phyloP scores from a whole-genome alignment of 768 basidiomycete species.

The Clitopilus passeckerianus region DNA sequence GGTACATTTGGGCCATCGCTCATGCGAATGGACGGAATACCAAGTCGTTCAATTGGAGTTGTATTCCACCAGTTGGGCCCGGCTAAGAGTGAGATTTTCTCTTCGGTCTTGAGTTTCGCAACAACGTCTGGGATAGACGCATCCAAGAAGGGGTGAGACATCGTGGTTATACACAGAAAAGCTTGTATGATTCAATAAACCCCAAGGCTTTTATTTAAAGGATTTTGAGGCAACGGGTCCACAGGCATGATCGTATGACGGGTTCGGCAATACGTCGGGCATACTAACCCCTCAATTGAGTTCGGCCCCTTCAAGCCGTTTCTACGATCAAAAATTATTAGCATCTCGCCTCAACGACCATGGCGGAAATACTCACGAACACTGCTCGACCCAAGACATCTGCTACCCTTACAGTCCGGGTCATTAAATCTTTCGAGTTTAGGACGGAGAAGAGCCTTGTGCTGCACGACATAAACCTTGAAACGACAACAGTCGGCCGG shows the following conservation, averaged over 20 bases:
- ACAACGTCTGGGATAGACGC: slow-evolving; percentile 50
- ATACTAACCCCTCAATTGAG: not conserved
- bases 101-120: slow-evolving; percentile 48
- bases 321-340: slow-evolving; percentile 1
- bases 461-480: slow-evolving; percentile 76
- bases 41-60: slow-evolving; percentile 45
- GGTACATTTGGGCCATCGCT: slow-evolving; percentile 64
- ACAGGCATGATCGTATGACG: not conserved
- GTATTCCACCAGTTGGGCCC: slow-evolving; percentile 76
- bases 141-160: slow-evolving; percentile 43
- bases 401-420: slow-evolving; percentile 84
- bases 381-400: slow-evolving; percentile 60
- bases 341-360: not conserved
- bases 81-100: slow-evolving; percentile 59
- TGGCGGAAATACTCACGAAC: slow-evolving; percentile 41
- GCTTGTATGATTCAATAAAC: not conserved
- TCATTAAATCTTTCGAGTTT: slow-evolving; percentile 94
- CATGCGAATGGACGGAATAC: slow-evolving; percentile 66
- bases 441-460: slow-evolving; percentile 88
- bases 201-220: not conserved
- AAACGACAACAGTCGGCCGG: slow-evolving; percentile 68
- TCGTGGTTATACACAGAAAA: slow-evolving; percentile 4
- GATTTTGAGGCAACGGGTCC: not conserved
- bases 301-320: not conserved
- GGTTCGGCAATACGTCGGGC: slow-evolving; percentile 2